Base-by-base conservation (phyloP, 2,329 filamentous ascomycete genomes). In the Beauveria scarabaeidicola region DNA sequence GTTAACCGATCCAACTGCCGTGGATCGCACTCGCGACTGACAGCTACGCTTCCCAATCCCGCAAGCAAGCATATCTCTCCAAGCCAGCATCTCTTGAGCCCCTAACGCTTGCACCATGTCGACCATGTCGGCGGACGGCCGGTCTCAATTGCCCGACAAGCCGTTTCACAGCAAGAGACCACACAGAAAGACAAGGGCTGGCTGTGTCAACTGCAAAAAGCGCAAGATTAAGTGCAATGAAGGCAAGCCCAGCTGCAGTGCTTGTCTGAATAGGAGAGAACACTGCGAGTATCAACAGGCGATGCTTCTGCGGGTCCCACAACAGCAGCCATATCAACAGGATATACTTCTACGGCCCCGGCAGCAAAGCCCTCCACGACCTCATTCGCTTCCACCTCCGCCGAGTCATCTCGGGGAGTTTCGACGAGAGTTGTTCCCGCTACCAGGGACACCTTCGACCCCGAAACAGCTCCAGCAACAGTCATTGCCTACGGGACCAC, bases 151-250 rank as follows among this genome's bases (percentile, higher is more conserved):
- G 8, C 13, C 48, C 25, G 19, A 13, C 17, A 52, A 59, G 36
- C 56, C 68, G 3, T 74, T 72, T 54, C 71, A 74, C 61, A 59
- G 70, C 27, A 84, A 83, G 67, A 75, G 80, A 11, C 79, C 80
- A 52, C 81, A 84, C 67, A 79, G 73, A 63, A 84, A 84, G 68
- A 81, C 80, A 1, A 72, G 81, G 32, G 71, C 73, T 2, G 81
- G 80, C 6, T 84, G 81, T 64, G 72, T 71, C 62, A 80, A 78
- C 65, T 84, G 81, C 74, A 84, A 83, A 69, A 68, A 69, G 17
- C 77, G 81, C 58, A 82, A 80, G 68, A 78, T 81, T 58, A 82
- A 81, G 69, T 83, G 81, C 68, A 77, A 81, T 61, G 80, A 84
- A 66, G 72, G 65, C 5, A 75, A 73, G 29, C 81, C 81, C 0